Evolutionary conservation across 495 filamentous ascomycete genomes (phyloP).

Genomic region (Hypoxylon subgilvum): DNA sequence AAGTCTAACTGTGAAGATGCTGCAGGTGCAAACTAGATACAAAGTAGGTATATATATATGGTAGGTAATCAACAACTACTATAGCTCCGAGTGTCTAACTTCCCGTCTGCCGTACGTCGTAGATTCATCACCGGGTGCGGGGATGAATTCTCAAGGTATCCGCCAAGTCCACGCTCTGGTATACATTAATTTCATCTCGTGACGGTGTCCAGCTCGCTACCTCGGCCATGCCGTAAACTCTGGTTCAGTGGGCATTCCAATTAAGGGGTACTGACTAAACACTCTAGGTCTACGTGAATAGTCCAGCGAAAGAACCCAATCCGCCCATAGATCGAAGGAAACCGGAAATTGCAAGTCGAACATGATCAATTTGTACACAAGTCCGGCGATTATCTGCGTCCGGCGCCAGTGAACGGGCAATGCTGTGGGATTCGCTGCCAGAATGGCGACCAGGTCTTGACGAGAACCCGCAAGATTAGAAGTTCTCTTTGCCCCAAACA

Average conservation of each 20-base stretch:
- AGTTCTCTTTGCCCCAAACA: constrained; percentile 81
- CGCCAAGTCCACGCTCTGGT: constrained; percentile 7
- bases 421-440: constrained; percentile 18
- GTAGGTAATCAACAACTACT: constrained; percentile 27
- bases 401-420: constrained; percentile 33
- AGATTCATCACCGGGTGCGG: constrained; percentile 12
- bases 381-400: constrained; percentile 33
- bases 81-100: constrained; percentile 16
- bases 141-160: constrained; percentile 12
- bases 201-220: constrained; percentile 9
- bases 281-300: constrained; percentile 20
- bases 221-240: constrained; percentile 24
- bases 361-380: constrained; percentile 29
- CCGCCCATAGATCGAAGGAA: constrained; percentile 19
- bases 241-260: constrained; percentile 17
- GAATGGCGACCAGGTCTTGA: constrained; percentile 23
- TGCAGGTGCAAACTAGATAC: constrained; percentile 33
- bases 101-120: constrained; percentile 18
- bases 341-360: constrained; percentile 25
- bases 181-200: constrained; percentile 34
- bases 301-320: constrained; percentile 2
- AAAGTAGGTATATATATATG: constrained; percentile 33
- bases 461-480: constrained; percentile 51
- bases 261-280: constrained; percentile 16
- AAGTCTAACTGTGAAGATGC: constrained; percentile 27